phyloP scores from a whole-genome alignment of 2,329 filamentous ascomycete genomes.

The Aspergillus sp. region DNA sequence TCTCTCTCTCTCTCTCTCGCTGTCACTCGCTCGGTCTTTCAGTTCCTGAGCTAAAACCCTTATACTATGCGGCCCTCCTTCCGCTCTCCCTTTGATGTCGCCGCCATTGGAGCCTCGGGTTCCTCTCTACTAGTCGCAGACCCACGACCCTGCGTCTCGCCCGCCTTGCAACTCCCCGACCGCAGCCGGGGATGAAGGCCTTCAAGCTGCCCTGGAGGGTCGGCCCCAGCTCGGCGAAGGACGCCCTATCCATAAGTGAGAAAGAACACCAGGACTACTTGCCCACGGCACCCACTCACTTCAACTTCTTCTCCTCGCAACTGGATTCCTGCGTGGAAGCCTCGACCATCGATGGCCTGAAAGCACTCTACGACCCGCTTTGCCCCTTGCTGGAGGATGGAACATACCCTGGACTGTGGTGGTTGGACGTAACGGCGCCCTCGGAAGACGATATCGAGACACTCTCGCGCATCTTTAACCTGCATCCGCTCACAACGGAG shows the following conservation, averaged over 20 bases:
- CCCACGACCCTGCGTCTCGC: not conserved
- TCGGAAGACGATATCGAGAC: constrained; percentile 82
- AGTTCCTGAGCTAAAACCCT: not conserved
- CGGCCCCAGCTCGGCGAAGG: constrained; percentile 35
- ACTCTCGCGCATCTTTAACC: constrained; percentile 88
- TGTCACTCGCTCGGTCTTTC: not conserved
- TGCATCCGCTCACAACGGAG: constrained; percentile 90
- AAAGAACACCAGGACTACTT: not conserved
- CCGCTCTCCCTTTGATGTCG: constrained; percentile 1
- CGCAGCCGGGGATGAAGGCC: constrained; percentile 6
- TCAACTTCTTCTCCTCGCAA: constrained; percentile 90
- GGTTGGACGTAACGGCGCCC: constrained; percentile 87
- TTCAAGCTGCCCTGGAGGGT: constrained; percentile 3
- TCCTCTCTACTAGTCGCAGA: constrained; percentile 8
- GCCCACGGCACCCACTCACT: constrained; percentile 58
- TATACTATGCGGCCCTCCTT: constrained; percentile 10
- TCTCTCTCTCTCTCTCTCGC: too few relatives aligned
- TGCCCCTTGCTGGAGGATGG: constrained; percentile 54
- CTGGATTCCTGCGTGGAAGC: constrained; percentile 87
- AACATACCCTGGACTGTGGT: constrained; percentile 78
- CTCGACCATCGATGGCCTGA: constrained; percentile 74
- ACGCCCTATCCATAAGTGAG: not conserved
- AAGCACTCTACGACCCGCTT: constrained; percentile 80
- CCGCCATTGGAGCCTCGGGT: constrained; percentile 2
- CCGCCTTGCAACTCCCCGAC: not conserved